Conservation (phyloP, 192 early-diverging fungal species). For the Borealophlyctis nickersoniae region DNA sequence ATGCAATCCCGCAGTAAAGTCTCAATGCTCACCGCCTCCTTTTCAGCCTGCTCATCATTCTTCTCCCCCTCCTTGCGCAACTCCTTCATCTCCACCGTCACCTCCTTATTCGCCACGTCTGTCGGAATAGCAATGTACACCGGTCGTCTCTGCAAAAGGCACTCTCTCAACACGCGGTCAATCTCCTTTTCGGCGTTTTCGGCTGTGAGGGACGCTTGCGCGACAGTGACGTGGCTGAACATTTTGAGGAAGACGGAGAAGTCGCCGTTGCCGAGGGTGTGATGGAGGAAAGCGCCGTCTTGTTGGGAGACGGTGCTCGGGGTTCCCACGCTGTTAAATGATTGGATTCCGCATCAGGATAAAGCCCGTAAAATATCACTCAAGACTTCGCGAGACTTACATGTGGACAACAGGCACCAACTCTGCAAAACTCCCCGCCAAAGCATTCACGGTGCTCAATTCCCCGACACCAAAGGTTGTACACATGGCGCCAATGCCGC, state of each 20-base stretch:
- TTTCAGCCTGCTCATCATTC: constrained; percentile 27
- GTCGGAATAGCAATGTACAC: constrained; percentile 47
- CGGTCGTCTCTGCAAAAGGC: constrained; percentile 27
- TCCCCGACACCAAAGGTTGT: constrained; percentile 53
- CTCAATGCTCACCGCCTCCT: constrained; percentile 5
- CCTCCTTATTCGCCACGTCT: constrained; percentile 35
- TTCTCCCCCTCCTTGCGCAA: constrained; percentile 17
- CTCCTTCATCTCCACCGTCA: constrained; percentile 22
- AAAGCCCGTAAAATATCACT: too few relatives aligned
- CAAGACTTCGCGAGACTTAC: neutral
- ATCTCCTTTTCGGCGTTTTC: constrained; percentile 39
- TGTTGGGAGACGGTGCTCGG: constrained; percentile 45
- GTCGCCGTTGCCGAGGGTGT: constrained; percentile 53
- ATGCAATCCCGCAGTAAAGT: too few relatives aligned
- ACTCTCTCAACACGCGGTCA: constrained; percentile 36
- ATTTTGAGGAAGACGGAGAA: constrained; percentile 43
- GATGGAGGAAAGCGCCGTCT: constrained; percentile 45
- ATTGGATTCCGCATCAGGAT: too few relatives aligned
- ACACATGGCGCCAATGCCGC: constrained; percentile 37
- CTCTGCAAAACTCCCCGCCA: constrained; percentile 47
- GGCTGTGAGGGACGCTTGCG: constrained; percentile 28
- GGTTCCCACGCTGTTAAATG: constrained; percentile 38
- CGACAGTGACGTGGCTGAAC: constrained; percentile 42
- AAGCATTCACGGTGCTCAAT: constrained; percentile 40
- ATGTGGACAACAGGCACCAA: constrained; percentile 53